Conservation (phyloP, 2,329 filamentous ascomycete species). For the Ophiostoma australiae region DNA sequence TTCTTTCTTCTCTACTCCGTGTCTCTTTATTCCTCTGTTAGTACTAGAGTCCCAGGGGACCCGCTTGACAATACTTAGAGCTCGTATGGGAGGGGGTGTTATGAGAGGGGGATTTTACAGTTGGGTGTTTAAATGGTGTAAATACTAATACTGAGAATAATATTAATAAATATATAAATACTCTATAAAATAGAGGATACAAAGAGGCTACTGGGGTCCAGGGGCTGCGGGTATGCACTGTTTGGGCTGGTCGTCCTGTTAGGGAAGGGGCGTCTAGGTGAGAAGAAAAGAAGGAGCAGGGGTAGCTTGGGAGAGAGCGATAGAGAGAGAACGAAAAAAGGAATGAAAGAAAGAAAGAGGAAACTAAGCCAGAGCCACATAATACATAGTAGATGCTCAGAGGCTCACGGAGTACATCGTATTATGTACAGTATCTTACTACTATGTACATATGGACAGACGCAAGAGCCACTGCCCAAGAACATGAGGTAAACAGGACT, state of each 20-base stretch:
- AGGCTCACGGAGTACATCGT: neutral
- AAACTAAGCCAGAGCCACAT: neutral
- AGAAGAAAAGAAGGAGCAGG: neutral
- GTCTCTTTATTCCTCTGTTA: neutral
- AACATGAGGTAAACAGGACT: neutral
- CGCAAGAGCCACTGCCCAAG: neutral
- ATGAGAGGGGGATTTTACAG: neutral
- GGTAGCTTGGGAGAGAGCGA: neutral
- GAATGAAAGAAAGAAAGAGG: neutral
- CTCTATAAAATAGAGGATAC: slow-evolving; percentile 10
- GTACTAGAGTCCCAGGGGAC: slow-evolving; percentile 20
- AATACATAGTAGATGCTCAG: neutral
- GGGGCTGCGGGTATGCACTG: slow-evolving; percentile 1
- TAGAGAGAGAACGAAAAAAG: neutral
- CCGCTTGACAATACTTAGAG: slow-evolving; percentile 20
- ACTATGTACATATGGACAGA: too few relatives aligned
- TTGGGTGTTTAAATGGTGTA: neutral
- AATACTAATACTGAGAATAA: neutral
- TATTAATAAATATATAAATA: neutral
- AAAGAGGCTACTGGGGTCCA: slow-evolving; percentile 2
- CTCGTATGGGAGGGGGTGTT: slow-evolving; percentile 13
- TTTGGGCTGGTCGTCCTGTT: slow-evolving; percentile 3
- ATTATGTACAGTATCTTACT: too few relatives aligned
- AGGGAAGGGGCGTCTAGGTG: neutral
- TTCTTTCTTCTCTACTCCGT: neutral